Evolutionary conservation across 176 grass and related monocot species (phyloP).

Genomic region (Zizania latifolia): DNA sequence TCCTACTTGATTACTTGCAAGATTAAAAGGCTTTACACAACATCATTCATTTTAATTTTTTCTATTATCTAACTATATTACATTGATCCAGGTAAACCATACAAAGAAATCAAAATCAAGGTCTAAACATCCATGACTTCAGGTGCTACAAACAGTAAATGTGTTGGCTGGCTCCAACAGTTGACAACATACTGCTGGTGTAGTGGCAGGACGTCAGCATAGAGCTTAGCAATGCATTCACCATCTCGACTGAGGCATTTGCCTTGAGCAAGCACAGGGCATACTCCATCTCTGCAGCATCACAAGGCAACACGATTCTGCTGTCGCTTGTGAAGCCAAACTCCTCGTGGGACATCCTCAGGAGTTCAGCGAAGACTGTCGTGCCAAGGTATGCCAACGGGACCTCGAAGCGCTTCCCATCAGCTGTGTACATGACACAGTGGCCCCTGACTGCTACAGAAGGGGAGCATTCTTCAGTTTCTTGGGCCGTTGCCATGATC

Average conservation of each 20-base stretch:
- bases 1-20: not conserved
- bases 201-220: not conserved
- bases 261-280: conserved; percentile 18
- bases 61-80: not conserved
- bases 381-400: conserved; percentile 19
- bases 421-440: too few species aligned
- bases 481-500: not conserved
- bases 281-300: conserved; percentile 22
- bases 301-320: conserved; percentile 32
- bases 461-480: not conserved
- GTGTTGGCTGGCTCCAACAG: not conserved
- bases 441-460: conserved; percentile 23
- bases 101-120: not conserved
- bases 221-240: conserved; percentile 25
- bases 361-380: conserved; percentile 26
- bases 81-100: not conserved
- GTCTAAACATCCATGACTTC: not conserved
- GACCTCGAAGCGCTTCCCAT: too few species aligned
- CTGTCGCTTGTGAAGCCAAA: conserved; percentile 34
- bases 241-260: not conserved
- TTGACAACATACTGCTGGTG: not conserved
- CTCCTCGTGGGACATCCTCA: conserved; percentile 41
- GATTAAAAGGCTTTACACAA: not conserved
- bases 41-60: not conserved
- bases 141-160: conserved; percentile 5